Evolutionary conservation across 2,329 filamentous ascomycete genomes (phyloP).

Genomic region (Sclerotinia glacialis): DNA sequence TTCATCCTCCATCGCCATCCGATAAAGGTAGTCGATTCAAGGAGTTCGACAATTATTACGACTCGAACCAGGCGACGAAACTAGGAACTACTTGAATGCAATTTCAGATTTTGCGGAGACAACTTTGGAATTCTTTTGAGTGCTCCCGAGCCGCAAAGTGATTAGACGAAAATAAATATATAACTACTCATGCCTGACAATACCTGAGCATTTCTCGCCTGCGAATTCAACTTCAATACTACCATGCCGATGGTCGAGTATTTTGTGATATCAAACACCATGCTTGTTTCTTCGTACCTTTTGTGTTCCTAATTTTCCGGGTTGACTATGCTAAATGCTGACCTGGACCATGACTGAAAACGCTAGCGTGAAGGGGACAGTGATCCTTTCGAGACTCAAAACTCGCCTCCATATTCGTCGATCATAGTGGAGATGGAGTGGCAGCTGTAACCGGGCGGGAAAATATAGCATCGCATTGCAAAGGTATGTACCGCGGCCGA

Average conservation of each 20-base stretch:
- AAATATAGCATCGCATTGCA: not conserved
- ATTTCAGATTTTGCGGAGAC: not conserved
- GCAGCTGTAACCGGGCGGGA: constrained; percentile 12
- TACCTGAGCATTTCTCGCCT: not conserved
- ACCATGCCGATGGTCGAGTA: not conserved
- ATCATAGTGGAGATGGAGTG: constrained; percentile 25
- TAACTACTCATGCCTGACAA: not conserved
- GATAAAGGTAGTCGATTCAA: constrained; percentile 5
- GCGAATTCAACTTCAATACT: not conserved
- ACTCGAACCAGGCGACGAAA: not conserved
- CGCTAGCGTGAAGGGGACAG: constrained; percentile 34
- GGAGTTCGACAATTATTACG: not conserved
- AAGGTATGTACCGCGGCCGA: not conserved
- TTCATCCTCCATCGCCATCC: constrained; percentile 11
- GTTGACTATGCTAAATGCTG: constrained; percentile 25
- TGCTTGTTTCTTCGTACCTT: not conserved
- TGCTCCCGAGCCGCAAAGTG: not conserved
- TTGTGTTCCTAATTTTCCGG: constrained; percentile 1
- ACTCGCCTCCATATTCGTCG: constrained; percentile 34
- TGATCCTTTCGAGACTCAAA: constrained; percentile 36
- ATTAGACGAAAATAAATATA: constrained; percentile 5
- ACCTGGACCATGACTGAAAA: constrained; percentile 31
- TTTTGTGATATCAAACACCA: constrained; percentile 13
- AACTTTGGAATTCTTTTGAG: not conserved
- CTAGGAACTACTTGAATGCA: not conserved